A percentile compares a stretch with the other conserved stretches of the same genome.
Evolutionary conservation across 2,329 filamentous ascomycete genomes (phyloP).

Genomic region (Colletotrichum sp.): DNA sequence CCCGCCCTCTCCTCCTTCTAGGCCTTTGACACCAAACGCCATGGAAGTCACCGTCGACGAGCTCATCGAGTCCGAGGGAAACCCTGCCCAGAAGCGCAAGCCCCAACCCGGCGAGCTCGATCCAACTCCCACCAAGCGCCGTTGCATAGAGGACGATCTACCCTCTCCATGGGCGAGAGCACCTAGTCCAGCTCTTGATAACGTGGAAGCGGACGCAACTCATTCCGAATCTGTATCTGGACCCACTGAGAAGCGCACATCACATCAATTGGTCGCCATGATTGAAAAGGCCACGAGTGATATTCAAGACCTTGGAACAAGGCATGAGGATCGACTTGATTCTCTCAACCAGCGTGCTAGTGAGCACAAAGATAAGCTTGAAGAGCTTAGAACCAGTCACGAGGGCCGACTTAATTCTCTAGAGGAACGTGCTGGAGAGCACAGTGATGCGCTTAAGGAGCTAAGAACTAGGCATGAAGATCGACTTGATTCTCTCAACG

Average conservation of each 20-base stretch:
- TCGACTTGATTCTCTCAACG: not conserved
- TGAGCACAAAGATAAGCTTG: not conserved
- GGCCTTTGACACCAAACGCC: not conserved
- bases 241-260: not conserved
- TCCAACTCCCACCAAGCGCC: not conserved
- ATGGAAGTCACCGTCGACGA: not conserved
- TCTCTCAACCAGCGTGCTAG: not conserved
- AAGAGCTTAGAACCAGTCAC: too few relatives aligned
- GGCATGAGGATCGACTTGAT: not conserved
- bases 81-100: not conserved
- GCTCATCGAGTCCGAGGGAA: not conserved
- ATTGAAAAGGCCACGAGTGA: not conserved
- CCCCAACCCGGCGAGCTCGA: not conserved
- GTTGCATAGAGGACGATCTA: not conserved
- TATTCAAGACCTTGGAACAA: not conserved
- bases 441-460: too few relatives aligned
- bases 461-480: too few relatives aligned
- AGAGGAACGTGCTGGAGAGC: too few relatives aligned
- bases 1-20: not conserved
- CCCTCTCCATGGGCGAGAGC: not conserved
- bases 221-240: not conserved
- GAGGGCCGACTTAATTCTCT: too few relatives aligned
- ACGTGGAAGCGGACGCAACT: not conserved
- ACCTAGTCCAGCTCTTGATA: not conserved
- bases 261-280: not conserved